phyloP scores from a whole-genome alignment of 2,329 filamentous ascomycete species.

The Aspergillus sp. region DNA sequence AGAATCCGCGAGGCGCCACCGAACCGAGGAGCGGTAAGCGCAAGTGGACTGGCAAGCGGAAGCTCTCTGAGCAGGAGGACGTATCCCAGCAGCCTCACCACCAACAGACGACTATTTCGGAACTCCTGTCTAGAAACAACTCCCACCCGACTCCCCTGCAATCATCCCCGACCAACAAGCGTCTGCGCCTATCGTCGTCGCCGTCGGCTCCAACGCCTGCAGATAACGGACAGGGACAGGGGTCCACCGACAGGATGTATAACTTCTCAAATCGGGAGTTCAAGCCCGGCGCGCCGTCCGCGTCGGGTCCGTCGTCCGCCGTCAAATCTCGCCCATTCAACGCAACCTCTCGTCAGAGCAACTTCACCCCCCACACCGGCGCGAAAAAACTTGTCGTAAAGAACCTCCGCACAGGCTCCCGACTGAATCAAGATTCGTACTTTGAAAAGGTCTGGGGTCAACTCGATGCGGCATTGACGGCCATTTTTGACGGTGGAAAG shows the following conservation, averaged over 20 bases:
- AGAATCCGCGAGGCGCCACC: slow-evolving; percentile 35
- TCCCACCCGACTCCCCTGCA: slow-evolving; percentile 12
- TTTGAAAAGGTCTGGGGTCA: slow-evolving; percentile 73
- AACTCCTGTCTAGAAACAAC: slow-evolving; percentile 40
- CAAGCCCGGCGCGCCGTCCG: slow-evolving; percentile 39
- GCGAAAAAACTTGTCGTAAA: slow-evolving; percentile 90
- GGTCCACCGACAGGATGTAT: slow-evolving; percentile 52
- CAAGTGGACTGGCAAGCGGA: slow-evolving; percentile 42
- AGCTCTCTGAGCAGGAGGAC: slow-evolving; percentile 35
- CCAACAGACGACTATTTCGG: slow-evolving; percentile 44
- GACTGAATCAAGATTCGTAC: slow-evolving; percentile 70
- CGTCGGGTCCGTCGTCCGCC: slow-evolving; percentile 42
- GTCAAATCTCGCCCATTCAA: slow-evolving; percentile 27
- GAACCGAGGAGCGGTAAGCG: slow-evolving; percentile 44
- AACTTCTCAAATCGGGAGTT: slow-evolving; percentile 44
- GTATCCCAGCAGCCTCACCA: slow-evolving; percentile 27
- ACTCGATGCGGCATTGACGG: slow-evolving; percentile 68
- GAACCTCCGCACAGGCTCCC: slow-evolving; percentile 70
- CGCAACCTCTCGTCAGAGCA: slow-evolving; percentile 35
- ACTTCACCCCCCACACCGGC: slow-evolving; percentile 71
- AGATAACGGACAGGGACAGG: slow-evolving; percentile 11
- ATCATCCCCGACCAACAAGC: slow-evolving; percentile 40
- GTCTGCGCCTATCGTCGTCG: slow-evolving; percentile 32
- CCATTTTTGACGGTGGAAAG: slow-evolving; percentile 66
- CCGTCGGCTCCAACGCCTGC: slow-evolving; percentile 17